These are phyloP conservation scores for Geotrichum klebahnii DNA, from an alignment of 1,139 yeast genomes.

Conservation along the genomic window DNA sequence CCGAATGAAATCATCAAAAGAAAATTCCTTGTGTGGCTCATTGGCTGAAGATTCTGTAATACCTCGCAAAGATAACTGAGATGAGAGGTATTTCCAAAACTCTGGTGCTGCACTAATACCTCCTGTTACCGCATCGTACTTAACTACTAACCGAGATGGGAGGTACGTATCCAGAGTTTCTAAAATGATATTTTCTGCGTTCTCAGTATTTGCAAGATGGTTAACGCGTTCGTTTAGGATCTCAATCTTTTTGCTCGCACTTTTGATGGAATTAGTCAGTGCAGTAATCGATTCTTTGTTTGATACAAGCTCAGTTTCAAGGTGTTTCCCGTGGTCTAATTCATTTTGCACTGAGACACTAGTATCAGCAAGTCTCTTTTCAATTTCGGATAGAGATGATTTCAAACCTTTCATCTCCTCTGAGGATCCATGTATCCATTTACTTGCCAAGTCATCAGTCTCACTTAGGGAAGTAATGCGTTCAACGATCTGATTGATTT, in stretches of 20 bases:
- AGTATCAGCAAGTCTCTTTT: conserved; percentile 7
- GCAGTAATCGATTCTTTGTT: conserved; percentile 1
- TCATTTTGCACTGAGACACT: conserved; percentile 9
- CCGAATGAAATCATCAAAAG: conserved; percentile 18
- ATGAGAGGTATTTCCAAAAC: conserved; percentile 19
- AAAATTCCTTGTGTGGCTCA: neutral
- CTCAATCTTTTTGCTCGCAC: conserved; percentile 14
- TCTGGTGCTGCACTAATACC: conserved; percentile 19
- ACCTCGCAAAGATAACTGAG: conserved; percentile 12
- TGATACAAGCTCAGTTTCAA: conserved; percentile 11
- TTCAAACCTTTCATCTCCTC: conserved; percentile 6
- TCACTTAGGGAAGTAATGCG: conserved; percentile 8
- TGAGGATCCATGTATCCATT: conserved; percentile 7
- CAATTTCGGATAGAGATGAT: conserved; percentile 10
- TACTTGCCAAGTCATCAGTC: conserved; percentile 1
- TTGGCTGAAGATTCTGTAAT: neutral
- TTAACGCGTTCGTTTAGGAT: conserved; percentile 14
- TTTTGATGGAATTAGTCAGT: conserved; percentile 3
- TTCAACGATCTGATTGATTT: conserved; percentile 2
- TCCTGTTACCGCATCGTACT: conserved; percentile 14
- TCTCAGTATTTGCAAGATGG: conserved; percentile 14
- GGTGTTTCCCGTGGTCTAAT: conserved; percentile 3
- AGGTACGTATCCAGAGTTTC: conserved; percentile 17
- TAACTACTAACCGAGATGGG: conserved; percentile 17
- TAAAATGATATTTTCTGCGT: conserved; percentile 10